Evolutionary conservation across 2,329 filamentous ascomycete species (phyloP), one percentile per base, ranked within the genome.

Genomic region (Colletotrichum melonis): DNA sequence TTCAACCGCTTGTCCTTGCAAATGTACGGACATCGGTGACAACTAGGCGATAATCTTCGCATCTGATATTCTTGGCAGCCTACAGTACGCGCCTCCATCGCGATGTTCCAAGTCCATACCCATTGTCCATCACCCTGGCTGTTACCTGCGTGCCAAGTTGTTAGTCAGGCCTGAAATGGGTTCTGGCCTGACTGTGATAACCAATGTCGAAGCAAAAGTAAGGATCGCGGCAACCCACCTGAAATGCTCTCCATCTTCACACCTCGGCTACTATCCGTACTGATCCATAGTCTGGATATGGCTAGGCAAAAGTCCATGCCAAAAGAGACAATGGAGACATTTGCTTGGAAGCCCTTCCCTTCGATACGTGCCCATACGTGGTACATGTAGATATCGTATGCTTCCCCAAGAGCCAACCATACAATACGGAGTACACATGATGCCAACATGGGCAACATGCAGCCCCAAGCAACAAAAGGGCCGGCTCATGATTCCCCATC

Each of bases 131-230:
- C 24, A 19, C 58, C 58, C 32, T 46, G 46, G 66, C 12, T 65
- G 28, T 24, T 38, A 22, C 26, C 22, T 24, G 57, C 32, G 57
- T 22, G 69, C 69, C 58, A 63, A 69, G 65, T 22, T 35, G 26
- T 38, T 56, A 58, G 35, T 22, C 69, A 30, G 11, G 69, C 58
- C 64, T 63, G 64, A 68, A 68, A 63, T 49, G 52, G 69, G 64
- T 72, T 69, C 57, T 69, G 69, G 65, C 57, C 69, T 72, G 64
- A 72, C 63, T 12, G 28, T 58, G 19, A 59, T 55, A 59, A 42
- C 38, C 28, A 22, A n/a, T 24, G 32, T 35, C 32, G 9, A 35
- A 35, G 32, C 32, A 35, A 35, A 35, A 35, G 32, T 35, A 12
- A 1, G 32, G 32, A 35, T 35, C 1, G 0, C 1, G 32, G 32